phyloP scores from a whole-genome alignment of 768 basidiomycete genomes.

The Leccinellum rugosiceps region DNA sequence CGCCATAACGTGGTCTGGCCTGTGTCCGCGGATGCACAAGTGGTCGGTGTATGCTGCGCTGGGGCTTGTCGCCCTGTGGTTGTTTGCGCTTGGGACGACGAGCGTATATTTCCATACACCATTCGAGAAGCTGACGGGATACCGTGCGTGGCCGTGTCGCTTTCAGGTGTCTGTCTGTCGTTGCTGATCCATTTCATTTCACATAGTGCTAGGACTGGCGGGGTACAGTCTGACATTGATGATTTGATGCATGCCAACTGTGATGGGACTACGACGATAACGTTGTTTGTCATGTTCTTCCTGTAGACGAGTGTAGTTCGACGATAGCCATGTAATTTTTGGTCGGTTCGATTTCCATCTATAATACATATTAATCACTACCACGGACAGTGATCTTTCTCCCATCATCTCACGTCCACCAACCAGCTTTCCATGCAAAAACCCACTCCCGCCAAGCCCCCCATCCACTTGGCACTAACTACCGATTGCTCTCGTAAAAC shows the following conservation, averaged over 20 bases:
- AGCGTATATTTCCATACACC: conserved; percentile 90
- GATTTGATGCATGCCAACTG: conserved; percentile 3
- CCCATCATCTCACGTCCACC: background rate
- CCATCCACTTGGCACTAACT: conserved; percentile 36
- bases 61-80: conserved; percentile 57
- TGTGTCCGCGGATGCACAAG: conserved; percentile 44
- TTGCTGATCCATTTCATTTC: conserved; percentile 2
- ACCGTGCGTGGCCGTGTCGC: conserved; percentile 50
- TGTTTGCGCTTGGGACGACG: conserved; percentile 76
- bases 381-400: too few relatives aligned
- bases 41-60: conserved; percentile 46
- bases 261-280: background rate
- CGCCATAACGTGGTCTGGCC: conserved; percentile 7
- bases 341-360: background rate
- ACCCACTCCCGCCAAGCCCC: conserved; percentile 29
- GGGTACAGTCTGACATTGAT: conserved; percentile 33
- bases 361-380: background rate
- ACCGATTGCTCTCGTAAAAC: conserved; percentile 21
- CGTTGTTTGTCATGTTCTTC: background rate
- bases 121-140: conserved; percentile 82
- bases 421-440: conserved; percentile 17
- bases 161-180: conserved; percentile 2
- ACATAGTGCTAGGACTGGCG: conserved; percentile 37
- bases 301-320: background rate
- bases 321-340: background rate